Conservation (phyloP, 2,329 filamentous ascomycete genomes). For the Pseudocercospora macadamiae region DNA sequence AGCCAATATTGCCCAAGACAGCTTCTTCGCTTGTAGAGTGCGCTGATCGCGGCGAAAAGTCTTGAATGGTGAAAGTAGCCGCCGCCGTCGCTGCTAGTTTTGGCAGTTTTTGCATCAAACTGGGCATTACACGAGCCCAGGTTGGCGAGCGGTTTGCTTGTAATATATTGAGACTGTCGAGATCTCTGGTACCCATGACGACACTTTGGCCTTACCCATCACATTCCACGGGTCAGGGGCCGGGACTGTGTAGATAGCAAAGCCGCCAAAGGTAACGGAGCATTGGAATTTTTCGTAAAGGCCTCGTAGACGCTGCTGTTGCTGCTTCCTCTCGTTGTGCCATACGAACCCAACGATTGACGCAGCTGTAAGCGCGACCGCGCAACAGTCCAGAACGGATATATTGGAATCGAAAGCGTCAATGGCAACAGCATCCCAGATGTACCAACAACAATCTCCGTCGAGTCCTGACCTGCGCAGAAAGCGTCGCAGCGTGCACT, state of each 20-base stretch:
- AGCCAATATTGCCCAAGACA: neutral
- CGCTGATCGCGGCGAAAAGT: neutral
- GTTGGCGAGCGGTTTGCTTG: neutral
- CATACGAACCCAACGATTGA: no score
- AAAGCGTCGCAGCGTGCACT: constrained; percentile 5
- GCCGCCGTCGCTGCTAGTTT: neutral
- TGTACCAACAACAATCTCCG: neutral
- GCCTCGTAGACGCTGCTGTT: neutral
- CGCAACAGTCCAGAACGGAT: no score
- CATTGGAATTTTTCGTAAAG: no score
- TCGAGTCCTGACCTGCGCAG: neutral
- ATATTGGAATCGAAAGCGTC: no score
- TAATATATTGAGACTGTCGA: neutral
- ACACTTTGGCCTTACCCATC: constrained; percentile 2
- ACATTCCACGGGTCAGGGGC: constrained; percentile 1
- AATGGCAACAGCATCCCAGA: neutral
- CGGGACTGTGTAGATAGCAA: neutral
- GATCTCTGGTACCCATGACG: constrained; percentile 3
- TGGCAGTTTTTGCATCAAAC: neutral
- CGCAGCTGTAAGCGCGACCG: no score
- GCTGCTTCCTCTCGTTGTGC: neutral
- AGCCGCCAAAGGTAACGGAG: neutral
- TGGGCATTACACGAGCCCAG: neutral
- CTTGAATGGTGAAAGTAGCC: neutral
- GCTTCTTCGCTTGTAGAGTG: neutral